Base-by-base conservation (phyloP, 2,329 filamentous ascomycete genomes). In the Pestalotiopsis sp. region DNA sequence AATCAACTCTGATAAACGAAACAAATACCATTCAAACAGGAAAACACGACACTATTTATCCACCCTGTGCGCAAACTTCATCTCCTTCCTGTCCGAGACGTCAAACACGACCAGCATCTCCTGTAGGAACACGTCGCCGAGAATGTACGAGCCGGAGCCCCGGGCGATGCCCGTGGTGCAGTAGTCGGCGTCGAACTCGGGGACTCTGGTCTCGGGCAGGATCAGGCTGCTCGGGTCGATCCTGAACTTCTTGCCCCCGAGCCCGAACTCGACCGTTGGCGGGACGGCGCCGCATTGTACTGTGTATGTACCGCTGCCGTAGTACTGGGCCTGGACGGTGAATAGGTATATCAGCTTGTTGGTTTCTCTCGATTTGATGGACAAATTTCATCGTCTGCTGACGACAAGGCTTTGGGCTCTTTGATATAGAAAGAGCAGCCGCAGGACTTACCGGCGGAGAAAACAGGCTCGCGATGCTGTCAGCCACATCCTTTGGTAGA, bases 211-310 rank as follows among this genome's bases (percentile, higher is more conserved):
- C 68, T 77, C 71, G 9, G 75, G 73, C 40, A 80, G 70, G 65
- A 76, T 75, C 73, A 78, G 78, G 70, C 73, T 78, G 57, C 72
- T 71, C 3, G 75, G 72, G 67, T 77, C 71, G 35, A 76, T 76
- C 64, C 71, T 74, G 67, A 79, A 59, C 63, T 73, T 70, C 65
- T 71, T 71, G 56, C 74, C 75, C 67, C 75, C 75, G 30, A 78
- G 74, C 62, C 75, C 72, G 60, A 78, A 66, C 56, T 75, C 73
- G 39, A 79, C 70, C 26, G 67, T 70, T 1, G 77, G 77, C 35
- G 76, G 72, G 14, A 59, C 68, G 17, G 75, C 75, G 66, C 77
- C 71, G 70, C 77, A 79, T 1, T 65, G 60, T 2, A 76, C 73
- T 48, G 71, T 71, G 71, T 71, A 78, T 1, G 70, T 68, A 52